Conservation (phyloP, 129 eudicot genomes). For the Cynara cardunculus region DNA sequence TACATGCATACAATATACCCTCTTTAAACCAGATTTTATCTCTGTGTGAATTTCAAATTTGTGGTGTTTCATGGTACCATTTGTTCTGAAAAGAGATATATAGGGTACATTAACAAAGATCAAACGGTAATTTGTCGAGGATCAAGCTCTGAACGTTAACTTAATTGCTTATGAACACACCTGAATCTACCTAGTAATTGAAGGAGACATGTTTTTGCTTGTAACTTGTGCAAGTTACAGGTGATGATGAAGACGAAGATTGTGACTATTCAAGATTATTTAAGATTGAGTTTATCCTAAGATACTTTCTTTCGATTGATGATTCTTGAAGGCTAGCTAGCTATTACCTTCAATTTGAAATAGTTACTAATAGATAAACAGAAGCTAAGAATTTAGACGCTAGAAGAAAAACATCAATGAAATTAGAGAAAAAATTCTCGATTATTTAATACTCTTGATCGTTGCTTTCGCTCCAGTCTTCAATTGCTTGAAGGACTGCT, state of each 20-base stretch:
- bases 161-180: not conserved
- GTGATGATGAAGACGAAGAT: not conserved
- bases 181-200: not conserved
- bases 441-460: constrained; percentile 33
- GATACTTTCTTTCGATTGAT: not conserved
- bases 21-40: not conserved
- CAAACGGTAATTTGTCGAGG: too few relatives aligned
- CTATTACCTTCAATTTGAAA: constrained; percentile 24
- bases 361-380: not conserved
- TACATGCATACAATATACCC: not conserved
- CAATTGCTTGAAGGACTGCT: constrained; percentile 68
- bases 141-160: not conserved
- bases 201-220: not conserved
- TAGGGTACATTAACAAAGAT: not conserved
- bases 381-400: constrained; percentile 10
- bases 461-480: constrained; percentile 55
- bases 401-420: not conserved
- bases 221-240: not conserved
- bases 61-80: too few relatives aligned
- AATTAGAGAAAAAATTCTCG: not conserved
- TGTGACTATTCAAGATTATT: not conserved
- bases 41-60: too few relatives aligned
- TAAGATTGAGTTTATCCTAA: not conserved
- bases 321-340: constrained; percentile 26
- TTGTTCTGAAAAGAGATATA: too few relatives aligned